These are phyloP conservation scores for Laguncularia racemosa DNA, from an alignment of 345 rosid genomes.

Conservation along the genomic window DNA sequence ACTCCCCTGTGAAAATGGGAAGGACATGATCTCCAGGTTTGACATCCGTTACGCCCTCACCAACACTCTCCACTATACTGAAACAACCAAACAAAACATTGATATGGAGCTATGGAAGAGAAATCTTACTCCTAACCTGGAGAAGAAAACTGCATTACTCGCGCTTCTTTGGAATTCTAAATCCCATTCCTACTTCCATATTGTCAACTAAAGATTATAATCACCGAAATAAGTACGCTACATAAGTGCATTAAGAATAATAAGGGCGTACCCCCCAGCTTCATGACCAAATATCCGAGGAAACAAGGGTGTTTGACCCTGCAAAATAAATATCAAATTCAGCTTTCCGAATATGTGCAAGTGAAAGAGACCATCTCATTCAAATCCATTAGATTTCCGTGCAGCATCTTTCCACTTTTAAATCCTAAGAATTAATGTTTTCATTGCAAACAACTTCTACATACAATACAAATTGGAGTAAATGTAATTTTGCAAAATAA, in stretches of 20 bases:
- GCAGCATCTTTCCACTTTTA: too few relatives aligned
- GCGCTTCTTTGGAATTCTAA: too few relatives aligned
- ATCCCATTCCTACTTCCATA: too few relatives aligned
- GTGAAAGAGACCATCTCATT: not conserved
- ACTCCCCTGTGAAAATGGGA: conserved; percentile 77
- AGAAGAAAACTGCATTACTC: too few relatives aligned
- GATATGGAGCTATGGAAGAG: not conserved
- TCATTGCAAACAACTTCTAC: too few relatives aligned
- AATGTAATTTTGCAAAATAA: too few relatives aligned
- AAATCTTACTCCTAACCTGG: not conserved
- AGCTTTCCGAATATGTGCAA: not conserved
- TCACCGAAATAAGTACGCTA: not conserved
- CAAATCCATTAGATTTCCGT: too few relatives aligned
- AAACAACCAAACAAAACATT: not conserved
- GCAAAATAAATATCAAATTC: conserved; percentile 3
- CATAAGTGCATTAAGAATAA: not conserved
- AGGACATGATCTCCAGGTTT: conserved; percentile 70
- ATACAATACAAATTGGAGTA: too few relatives aligned
- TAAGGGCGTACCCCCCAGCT: conserved; percentile 56
- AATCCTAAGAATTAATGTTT: too few relatives aligned
- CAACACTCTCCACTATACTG: conserved; percentile 83
- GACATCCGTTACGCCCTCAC: conserved; percentile 72
- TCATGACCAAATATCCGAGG: conserved; percentile 84
- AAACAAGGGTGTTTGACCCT: conserved; percentile 75
- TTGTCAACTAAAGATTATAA: not conserved